These are phyloP conservation scores for Ustilago curta DNA, from an alignment of 1,284 basidiomycete genomes.

Conservation along the genomic window DNA sequence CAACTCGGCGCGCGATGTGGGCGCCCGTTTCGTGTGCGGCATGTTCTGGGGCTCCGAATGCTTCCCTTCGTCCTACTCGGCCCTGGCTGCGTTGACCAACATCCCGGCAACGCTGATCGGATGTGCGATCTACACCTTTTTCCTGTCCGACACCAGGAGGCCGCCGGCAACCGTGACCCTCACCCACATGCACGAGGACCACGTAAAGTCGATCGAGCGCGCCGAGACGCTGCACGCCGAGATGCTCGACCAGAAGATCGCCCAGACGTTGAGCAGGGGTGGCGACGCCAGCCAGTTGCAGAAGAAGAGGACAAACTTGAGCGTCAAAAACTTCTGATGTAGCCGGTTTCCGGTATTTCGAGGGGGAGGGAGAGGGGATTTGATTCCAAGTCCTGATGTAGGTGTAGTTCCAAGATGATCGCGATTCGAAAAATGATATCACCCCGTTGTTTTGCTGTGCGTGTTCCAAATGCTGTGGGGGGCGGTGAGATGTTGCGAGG, in stretches of 20 bases:
- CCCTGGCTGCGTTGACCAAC: slow-evolving; percentile 58
- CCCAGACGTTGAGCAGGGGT: slow-evolving; percentile 44
- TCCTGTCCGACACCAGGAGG: slow-evolving; percentile 56
- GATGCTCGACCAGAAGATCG: slow-evolving; percentile 55
- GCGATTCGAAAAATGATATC: neutral
- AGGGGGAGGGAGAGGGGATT: no score
- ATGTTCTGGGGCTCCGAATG: slow-evolving; percentile 54
- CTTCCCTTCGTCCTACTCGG: slow-evolving; percentile 57
- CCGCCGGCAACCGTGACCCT: slow-evolving; percentile 49
- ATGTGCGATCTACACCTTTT: slow-evolving; percentile 58
- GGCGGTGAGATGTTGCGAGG: neutral
- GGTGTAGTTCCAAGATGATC: slow-evolving; percentile 1
- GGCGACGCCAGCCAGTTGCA: slow-evolving; percentile 49
- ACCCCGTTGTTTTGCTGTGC: no score
- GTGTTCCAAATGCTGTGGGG: neutral
- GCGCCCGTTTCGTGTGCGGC: slow-evolving; percentile 54
- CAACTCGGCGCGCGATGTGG: slow-evolving; percentile 59
- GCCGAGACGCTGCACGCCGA: slow-evolving; percentile 52
- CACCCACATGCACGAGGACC: slow-evolving; percentile 46
- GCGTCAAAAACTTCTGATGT: slow-evolving; percentile 46
- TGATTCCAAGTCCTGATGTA: neutral
- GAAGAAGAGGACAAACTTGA: slow-evolving; percentile 50
- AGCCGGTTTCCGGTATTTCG: no score
- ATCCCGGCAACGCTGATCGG: slow-evolving; percentile 57
- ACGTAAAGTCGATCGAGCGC: slow-evolving; percentile 33